Base-by-base conservation (phyloP, 331 rosid genomes). In the Malus hybrid region DNA sequence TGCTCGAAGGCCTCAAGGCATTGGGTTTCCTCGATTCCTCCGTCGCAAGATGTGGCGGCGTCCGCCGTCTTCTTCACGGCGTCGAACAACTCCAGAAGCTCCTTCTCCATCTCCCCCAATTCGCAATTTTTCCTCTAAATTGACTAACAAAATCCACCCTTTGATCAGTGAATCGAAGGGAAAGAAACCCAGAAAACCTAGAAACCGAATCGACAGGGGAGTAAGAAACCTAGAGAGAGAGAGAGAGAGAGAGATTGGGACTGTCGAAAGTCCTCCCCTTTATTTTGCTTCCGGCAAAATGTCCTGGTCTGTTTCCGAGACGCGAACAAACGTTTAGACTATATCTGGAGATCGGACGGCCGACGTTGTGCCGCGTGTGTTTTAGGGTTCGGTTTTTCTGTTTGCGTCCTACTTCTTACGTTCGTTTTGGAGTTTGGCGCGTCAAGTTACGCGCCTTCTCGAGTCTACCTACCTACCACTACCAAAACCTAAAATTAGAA, bases 61-160 rank as follows among this genome's bases (percentile, higher is more conserved):
- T 90, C 98, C 4, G 98, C 99, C n/a, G 96, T 90, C 76, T 89
- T 95, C 80, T 85, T 92, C 8, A 88, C 98, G 14, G 92, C 71
- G 9, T 90, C 90, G 48, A 86, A 92, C 86, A 95, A 67, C 73
- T 86, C 94, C 27, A 95, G 79, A 87, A 95, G 82, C 33, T 92
- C 94, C 70, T 71, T 86, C 88, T 90, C 99, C 98, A 90, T 92
- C 59, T 36, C 55, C 68, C 72, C 80, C 76, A 75, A 31, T 57
- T 19, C 15, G 0, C 33, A 69, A 22, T 67, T 46, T 9, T 27
- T 16, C 69, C 5, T 32, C 44, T 4, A 65, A 32, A 16, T 32
- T 18, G 10, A 66, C 10, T 4, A 3, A 2, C 39, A 34, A 19
- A 22, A 66, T 10, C 11, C 15, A 66, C 20, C n/a, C 70, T n/a